These are phyloP conservation scores for Colletotrichum sp. DNA, from an alignment of 2,329 filamentous ascomycete genomes.

Conservation along the genomic window DNA sequence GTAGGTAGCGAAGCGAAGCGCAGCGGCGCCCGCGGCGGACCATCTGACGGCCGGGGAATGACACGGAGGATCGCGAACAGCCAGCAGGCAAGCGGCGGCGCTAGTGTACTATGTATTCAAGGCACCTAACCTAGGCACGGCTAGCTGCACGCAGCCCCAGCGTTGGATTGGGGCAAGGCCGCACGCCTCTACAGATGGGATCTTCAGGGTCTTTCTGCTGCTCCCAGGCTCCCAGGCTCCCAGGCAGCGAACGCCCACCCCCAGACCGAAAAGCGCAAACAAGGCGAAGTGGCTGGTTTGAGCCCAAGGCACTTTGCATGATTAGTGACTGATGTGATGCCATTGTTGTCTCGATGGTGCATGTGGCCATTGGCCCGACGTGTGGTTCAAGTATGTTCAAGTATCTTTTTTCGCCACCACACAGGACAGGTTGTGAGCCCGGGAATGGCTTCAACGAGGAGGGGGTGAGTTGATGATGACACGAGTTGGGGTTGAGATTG, in stretches of 20 bases:
- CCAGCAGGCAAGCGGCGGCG: slow-evolving; percentile 2
- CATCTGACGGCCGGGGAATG: slow-evolving; percentile 19
- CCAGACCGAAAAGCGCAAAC: not conserved
- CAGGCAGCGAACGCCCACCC: not conserved
- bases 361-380: not conserved
- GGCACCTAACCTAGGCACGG: not conserved
- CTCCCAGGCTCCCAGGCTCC: not conserved
- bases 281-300: not conserved
- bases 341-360: not conserved
- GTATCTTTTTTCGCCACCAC: not conserved
- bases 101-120: not conserved
- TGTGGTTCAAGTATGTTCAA: not conserved
- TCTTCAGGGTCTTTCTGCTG: slow-evolving; percentile 20
- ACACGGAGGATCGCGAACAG: slow-evolving; percentile 1
- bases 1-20: not conserved
- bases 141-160: slow-evolving; percentile 14
- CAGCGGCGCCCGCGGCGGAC: slow-evolving; percentile 7
- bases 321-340: not conserved
- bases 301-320: not conserved
- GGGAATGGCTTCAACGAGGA: not conserved
- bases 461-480: not conserved
- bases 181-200: slow-evolving; percentile 11
- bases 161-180: slow-evolving; percentile 4
- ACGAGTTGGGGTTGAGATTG: not conserved
- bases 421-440: not conserved